Percentiles rank a stretch among this genome's conserved stretches.
phyloP scores from a whole-genome alignment of 371 early-diverging fungal genomes.

The Lichtheimia ornata region DNA sequence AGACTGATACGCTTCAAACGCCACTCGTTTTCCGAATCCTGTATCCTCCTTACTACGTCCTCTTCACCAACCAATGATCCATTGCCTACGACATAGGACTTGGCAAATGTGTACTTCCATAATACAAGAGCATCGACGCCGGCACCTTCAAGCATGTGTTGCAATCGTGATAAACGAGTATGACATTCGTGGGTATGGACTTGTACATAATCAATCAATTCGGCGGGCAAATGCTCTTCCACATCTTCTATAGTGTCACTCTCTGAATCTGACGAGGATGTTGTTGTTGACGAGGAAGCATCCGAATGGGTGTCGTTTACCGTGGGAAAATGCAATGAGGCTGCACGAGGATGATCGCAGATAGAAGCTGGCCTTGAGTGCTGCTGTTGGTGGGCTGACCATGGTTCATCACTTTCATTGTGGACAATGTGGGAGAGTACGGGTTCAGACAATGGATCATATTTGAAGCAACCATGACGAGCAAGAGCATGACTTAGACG shows the following conservation, averaged over 20 bases:
- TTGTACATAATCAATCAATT: constrained; percentile 32
- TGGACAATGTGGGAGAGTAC: constrained; percentile 36
- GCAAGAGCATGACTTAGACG: constrained; percentile 26
- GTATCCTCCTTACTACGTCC: constrained; percentile 47
- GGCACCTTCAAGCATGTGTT: constrained; percentile 45
- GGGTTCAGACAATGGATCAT: constrained; percentile 42
- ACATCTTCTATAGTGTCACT: constrained; percentile 1
- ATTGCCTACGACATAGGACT: constrained; percentile 40
- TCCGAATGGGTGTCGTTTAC: constrained; percentile 8
- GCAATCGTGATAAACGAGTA: constrained; percentile 36
- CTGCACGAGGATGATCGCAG: background rate
- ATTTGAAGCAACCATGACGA: constrained; percentile 37
- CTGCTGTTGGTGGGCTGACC: background rate
- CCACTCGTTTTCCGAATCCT: constrained; percentile 50
- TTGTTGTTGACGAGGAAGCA: background rate
- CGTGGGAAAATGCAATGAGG: constrained; percentile 19
- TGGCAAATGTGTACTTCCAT: constrained; percentile 54
- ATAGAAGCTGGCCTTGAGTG: constrained; percentile 2
- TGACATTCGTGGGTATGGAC: constrained; percentile 47
- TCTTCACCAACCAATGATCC: constrained; percentile 42
- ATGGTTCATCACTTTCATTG: constrained; percentile 4
- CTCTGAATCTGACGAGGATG: background rate
- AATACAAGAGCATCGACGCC: constrained; percentile 44
- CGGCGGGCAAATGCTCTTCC: constrained; percentile 7
- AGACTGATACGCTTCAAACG: constrained; percentile 28